These are phyloP conservation scores for Prunus campanulata DNA, from an alignment of 306 rosid species.

Conservation along the genomic window DNA sequence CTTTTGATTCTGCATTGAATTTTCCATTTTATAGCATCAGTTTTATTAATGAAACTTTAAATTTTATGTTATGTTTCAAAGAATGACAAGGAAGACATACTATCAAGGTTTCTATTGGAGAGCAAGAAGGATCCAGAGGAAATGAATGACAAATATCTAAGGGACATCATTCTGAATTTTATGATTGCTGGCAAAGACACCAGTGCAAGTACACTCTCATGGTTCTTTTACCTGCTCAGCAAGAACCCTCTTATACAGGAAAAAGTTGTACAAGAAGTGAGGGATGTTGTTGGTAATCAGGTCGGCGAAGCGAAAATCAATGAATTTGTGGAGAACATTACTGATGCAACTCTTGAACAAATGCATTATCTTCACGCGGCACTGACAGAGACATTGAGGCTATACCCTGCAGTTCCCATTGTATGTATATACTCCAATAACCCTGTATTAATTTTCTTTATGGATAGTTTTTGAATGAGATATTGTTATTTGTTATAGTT, in stretches of 20 bases:
- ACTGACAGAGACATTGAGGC: constrained; percentile 70
- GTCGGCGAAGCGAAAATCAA: constrained; percentile 33
- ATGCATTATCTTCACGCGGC: constrained; percentile 91
- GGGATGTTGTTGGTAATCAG: constrained; percentile 37
- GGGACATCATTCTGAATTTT: constrained; percentile 66
- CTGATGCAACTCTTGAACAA: constrained; percentile 51
- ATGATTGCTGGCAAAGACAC: constrained; percentile 81
- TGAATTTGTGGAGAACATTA: constrained; percentile 39
- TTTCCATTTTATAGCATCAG: no score
- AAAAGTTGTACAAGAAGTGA: constrained; percentile 62
- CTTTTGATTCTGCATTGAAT: no score
- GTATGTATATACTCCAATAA: constrained; percentile 27
- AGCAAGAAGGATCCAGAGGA: constrained; percentile 53
- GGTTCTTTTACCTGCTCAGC: constrained; percentile 81
- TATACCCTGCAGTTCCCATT: constrained; percentile 65
- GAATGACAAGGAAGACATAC: constrained; percentile 68
- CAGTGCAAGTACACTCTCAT: constrained; percentile 65
- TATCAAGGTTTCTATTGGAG: constrained; percentile 71
- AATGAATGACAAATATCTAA: constrained; percentile 57
- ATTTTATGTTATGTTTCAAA: constrained; percentile 11
- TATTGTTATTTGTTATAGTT: background rate
- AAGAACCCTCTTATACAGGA: constrained; percentile 71
- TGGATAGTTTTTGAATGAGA: background rate
- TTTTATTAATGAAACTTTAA: background rate
- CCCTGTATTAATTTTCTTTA: background rate